Evolutionary conservation across 345 rosid genomes (phyloP).

Genomic region (Lumnitzera littorea): DNA sequence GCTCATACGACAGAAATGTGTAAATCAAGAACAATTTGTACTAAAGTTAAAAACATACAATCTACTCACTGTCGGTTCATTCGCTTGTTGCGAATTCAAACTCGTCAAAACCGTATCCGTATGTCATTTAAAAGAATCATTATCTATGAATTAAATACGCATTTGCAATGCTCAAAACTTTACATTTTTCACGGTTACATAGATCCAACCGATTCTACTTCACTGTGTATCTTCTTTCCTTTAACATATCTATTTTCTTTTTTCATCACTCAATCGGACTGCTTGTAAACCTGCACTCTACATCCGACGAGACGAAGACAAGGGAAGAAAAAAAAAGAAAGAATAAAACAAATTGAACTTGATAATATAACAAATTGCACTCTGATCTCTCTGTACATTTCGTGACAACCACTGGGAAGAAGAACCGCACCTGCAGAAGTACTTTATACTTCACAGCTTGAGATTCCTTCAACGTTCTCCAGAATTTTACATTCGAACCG

Average conservation of each 20-base stretch:
- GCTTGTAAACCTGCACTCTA: not conserved
- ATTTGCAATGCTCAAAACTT: too few species aligned
- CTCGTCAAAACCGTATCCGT: too few species aligned
- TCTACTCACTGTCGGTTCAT: too few species aligned
- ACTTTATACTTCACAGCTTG: too few species aligned
- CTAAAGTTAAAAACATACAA: too few species aligned
- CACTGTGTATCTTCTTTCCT: conserved; percentile 1
- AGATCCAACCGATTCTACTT: not conserved
- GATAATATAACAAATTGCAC: too few species aligned
- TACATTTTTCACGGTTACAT: not conserved
- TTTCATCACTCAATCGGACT: not conserved
- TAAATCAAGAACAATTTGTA: too few species aligned
- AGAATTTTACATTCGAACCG: conserved; percentile 39
- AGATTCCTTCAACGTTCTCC: not conserved
- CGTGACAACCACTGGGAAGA: not conserved
- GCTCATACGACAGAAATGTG: too few species aligned
- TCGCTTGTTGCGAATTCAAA: too few species aligned
- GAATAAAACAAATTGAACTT: conserved; percentile 5
- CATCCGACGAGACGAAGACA: not conserved
- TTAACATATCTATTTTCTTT: conserved; percentile 7
- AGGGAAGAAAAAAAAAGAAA: not conserved
- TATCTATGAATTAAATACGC: too few species aligned
- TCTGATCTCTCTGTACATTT: conserved; percentile 7
- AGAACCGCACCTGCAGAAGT: too few species aligned
- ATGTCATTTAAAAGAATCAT: too few species aligned